Base-by-base conservation (phyloP, 768 basidiomycete genomes). In the Auricularia cornea region DNA sequence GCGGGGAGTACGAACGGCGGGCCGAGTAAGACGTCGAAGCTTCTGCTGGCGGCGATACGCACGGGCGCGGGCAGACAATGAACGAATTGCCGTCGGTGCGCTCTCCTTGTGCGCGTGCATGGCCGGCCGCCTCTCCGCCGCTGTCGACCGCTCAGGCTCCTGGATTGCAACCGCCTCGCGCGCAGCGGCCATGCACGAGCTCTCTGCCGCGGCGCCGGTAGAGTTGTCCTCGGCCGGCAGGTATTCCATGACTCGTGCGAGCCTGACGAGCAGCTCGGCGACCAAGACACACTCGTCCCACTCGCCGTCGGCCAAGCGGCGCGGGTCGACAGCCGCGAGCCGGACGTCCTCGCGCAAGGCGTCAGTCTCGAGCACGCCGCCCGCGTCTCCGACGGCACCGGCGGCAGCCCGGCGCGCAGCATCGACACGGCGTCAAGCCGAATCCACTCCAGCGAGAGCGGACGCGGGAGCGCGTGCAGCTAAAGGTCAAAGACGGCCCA, bases 211-310 rank as follows among this genome's bases (percentile, higher is more conserved):
- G n/a, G n/a, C n/a, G n/a, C n/a, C n/a, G n/a, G n/a, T n/a, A n/a
- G n/a, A n/a, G n/a, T n/a, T n/a, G n/a, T n/a, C n/a, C n/a, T n/a
- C n/a, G n/a, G n/a, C n/a, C 2, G 71, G 62, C 23, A 77, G 66
- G 20, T 78, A 69, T 1, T 82, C 80, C 44, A 71, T 72, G 62
- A 75, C 75, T 62, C 77, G 75, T 0, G 83, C 88, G 26, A 90
- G 79, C 86, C 86, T 88, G 69, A 87, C 88, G 14, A 91, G 77
- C 2, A 90, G 74, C 69, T 86, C 79, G 0, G 80, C 88, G 12
- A 92, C 74, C 64, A 82, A 87, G 12, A 82, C 76, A 23, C 83
- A 80, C 68, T 90, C 90, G 20, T 84, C 82, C 80, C 82, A 81
- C 60, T 80, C 83, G 0, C 89, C 89, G 2, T 77, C 73, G 0